A percentile compares a stretch with the other conserved stretches of the same genome.
Conservation (phyloP, 345 rosid species). For the Ricinus communis region DNA sequence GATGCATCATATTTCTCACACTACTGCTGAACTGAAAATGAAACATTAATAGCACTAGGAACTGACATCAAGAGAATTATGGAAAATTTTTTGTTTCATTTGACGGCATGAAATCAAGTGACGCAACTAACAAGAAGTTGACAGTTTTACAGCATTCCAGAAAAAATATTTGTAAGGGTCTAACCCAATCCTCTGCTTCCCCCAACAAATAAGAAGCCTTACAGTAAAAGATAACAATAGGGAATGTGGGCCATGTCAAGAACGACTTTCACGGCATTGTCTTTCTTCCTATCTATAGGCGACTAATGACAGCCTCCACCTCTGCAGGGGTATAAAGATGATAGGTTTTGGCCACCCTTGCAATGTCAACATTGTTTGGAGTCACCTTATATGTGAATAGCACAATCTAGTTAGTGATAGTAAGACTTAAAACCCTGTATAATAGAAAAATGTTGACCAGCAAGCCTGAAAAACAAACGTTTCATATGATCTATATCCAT, state of each 20-base stretch:
- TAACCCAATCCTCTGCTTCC: conserved; percentile 7
- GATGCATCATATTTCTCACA: background rate
- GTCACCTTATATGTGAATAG: conserved; percentile 63
- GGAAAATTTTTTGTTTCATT: background rate
- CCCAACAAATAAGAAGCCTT: background rate
- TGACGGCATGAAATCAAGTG: background rate
- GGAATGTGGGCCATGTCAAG: background rate
- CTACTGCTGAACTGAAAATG: background rate
- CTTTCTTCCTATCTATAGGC: conserved; percentile 59
- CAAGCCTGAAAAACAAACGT: background rate
- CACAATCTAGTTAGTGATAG: background rate
- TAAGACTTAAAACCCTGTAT: background rate
- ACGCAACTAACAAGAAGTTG: background rate
- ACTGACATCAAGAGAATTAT: background rate
- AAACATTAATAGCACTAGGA: background rate
- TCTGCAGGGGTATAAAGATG: conserved; percentile 90
- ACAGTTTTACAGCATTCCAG: background rate
- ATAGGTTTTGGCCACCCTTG: conserved; percentile 79
- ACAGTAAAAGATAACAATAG: background rate
- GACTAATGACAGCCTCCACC: conserved; percentile 85
- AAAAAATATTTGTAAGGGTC: background rate
- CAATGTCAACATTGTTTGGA: conserved; percentile 92
- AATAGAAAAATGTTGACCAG: background rate
- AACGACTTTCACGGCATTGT: background rate
- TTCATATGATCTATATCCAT: background rate